Conservation (phyloP, 2,329 filamentous ascomycete species). For the Aureobasidium sp. region DNA sequence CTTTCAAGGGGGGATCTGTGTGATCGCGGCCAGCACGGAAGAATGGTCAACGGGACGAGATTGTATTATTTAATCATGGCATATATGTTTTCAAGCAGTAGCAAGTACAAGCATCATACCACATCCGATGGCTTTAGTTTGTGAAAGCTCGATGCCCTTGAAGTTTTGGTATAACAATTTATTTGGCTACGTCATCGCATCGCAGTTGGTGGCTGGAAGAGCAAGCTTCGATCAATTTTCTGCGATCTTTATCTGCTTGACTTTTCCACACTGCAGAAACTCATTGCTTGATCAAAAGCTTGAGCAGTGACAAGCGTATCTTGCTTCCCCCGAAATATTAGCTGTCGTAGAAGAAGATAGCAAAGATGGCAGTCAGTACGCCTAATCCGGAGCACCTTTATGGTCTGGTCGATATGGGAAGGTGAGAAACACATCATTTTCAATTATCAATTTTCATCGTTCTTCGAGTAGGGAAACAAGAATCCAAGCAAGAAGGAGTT, state of each 20-base stretch:
- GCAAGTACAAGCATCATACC: too few species aligned
- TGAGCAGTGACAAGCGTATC: too few species aligned
- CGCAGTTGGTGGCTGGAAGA: neutral
- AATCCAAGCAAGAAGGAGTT: neutral
- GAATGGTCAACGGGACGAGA: neutral
- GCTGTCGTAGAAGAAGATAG: too few species aligned
- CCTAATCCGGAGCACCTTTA: constrained; percentile 11
- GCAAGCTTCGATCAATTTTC: constrained; percentile 4
- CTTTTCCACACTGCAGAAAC: neutral
- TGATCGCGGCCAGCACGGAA: neutral
- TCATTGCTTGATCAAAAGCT: too few species aligned
- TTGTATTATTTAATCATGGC: neutral
- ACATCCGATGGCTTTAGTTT: too few species aligned
- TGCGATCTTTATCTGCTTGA: neutral
- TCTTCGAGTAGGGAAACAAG: too few species aligned
- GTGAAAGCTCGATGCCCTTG: neutral
- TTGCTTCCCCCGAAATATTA: too few species aligned
- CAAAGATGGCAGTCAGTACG: neutral
- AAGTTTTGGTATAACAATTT: neutral
- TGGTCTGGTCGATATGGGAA: constrained; percentile 20
- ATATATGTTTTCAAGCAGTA: too few species aligned
- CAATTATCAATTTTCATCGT: neutral
- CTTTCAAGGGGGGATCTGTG: neutral
- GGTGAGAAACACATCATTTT: constrained; percentile 5
- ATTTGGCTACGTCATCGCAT: neutral